Percentiles rank a stretch among this genome's conserved stretches.
Evolutionary conservation across 257 asterid genomes (phyloP).

Genomic region (Coffea eugenioides): DNA sequence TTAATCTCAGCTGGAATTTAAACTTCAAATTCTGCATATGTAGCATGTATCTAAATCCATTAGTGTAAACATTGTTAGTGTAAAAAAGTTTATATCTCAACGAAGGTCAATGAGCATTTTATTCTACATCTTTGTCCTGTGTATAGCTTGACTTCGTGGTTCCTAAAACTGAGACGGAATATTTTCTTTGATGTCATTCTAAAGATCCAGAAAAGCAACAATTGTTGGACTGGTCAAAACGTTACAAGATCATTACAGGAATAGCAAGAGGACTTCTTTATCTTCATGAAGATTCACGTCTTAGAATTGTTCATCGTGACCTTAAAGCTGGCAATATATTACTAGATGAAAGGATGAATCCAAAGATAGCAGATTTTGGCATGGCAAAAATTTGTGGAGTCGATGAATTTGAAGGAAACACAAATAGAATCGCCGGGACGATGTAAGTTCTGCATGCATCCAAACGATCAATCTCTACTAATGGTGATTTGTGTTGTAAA

Average conservation of each 20-base stretch:
- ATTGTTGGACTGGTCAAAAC: slow-evolving; percentile 14
- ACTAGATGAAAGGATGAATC: slow-evolving; percentile 22
- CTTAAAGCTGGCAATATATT: slow-evolving; percentile 31
- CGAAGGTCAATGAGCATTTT: too few relatives aligned
- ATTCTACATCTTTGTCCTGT: too few relatives aligned
- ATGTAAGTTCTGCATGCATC: slow-evolving; percentile 3
- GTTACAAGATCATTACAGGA: slow-evolving; percentile 23
- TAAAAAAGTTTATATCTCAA: too few relatives aligned
- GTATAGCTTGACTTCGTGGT: background rate
- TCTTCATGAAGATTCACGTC: slow-evolving; percentile 29
- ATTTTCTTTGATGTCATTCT: background rate
- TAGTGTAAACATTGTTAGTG: too few relatives aligned
- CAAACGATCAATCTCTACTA: too few relatives aligned
- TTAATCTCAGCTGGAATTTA: too few relatives aligned
- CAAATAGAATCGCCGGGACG: slow-evolving; percentile 25
- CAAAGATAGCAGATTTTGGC: slow-evolving; percentile 35
- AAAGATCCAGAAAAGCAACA: slow-evolving; percentile 11
- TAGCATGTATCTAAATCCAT: too few relatives aligned
- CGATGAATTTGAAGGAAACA: slow-evolving; percentile 22
- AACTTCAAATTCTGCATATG: too few relatives aligned
- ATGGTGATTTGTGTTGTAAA: too few relatives aligned
- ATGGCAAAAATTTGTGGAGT: slow-evolving; percentile 22
- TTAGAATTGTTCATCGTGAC: slow-evolving; percentile 23
- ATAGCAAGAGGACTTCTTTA: slow-evolving; percentile 24
- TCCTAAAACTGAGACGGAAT: background rate